Evolutionary conservation across 2,329 filamentous ascomycete species (phyloP).

Genomic region (Capronia epimyces): DNA sequence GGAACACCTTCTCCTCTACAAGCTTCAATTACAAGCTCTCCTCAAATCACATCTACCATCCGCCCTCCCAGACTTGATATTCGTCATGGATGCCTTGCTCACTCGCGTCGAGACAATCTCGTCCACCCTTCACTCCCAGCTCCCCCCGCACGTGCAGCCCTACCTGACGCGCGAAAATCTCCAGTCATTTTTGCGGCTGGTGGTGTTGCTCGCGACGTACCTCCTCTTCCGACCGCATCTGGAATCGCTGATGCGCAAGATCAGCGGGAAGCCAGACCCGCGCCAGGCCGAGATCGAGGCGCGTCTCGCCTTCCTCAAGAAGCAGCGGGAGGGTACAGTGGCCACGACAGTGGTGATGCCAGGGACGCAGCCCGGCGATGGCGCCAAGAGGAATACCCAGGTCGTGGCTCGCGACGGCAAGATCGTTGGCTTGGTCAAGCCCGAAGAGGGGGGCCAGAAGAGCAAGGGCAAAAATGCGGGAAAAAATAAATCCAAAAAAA

Average conservation of each 20-base stretch:
- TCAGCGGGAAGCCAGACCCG: constrained; percentile 14
- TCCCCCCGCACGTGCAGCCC: constrained; percentile 4
- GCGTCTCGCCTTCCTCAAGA: constrained; percentile 13
- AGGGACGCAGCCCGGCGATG: background rate
- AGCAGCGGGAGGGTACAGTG: constrained; percentile 12
- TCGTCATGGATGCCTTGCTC: background rate
- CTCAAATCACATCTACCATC: background rate
- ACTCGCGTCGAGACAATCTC: background rate
- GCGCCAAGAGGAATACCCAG: background rate
- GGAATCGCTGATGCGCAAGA: constrained; percentile 17
- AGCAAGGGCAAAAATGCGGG: background rate
- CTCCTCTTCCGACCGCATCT: constrained; percentile 26
- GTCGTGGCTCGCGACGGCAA: background rate
- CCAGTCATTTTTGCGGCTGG: constrained; percentile 14
- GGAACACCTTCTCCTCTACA: no score
- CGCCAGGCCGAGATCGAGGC: constrained; percentile 17
- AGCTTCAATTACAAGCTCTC: no score
- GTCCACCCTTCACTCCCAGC: background rate
- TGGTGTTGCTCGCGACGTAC: constrained; percentile 22
- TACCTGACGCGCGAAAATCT: constrained; percentile 20
- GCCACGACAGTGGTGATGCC: background rate
- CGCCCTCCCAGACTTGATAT: background rate
- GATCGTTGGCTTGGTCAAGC: background rate
- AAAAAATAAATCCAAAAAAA: background rate
- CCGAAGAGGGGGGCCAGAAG: background rate